Conservation (phyloP, 2,329 filamentous ascomycete species). For the Nemania sp. region DNA sequence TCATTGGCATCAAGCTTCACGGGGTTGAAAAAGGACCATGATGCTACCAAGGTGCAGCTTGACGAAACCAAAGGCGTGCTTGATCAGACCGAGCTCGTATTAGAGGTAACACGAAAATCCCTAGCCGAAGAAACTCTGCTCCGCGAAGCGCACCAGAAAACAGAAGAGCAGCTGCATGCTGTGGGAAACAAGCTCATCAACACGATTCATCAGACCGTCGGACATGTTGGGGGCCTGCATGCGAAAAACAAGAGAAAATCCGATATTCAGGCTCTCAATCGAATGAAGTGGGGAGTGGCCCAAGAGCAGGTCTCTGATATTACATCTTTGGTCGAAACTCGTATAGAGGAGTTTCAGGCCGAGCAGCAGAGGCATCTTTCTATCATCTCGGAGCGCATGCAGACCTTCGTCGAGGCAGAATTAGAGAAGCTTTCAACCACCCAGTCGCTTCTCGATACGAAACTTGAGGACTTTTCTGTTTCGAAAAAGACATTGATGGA, state of each 20-base stretch:
- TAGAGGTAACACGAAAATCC: conserved; percentile 74
- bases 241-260: conserved; percentile 87
- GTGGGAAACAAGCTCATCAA: conserved; percentile 78
- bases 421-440: conserved; percentile 71
- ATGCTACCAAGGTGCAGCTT: conserved; percentile 71
- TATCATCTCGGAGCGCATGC: conserved; percentile 72
- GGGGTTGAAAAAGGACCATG: conserved; percentile 86
- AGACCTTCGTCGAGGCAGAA: conserved; percentile 75
- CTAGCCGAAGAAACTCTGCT: conserved; percentile 80
- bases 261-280: conserved; percentile 79
- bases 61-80: conserved; percentile 81
- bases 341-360: conserved; percentile 71
- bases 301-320: conserved; percentile 76
- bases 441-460: conserved; percentile 70
- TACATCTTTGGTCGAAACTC: conserved; percentile 75
- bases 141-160: conserved; percentile 82
- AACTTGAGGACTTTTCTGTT: conserved; percentile 68
- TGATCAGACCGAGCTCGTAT: conserved; percentile 84
- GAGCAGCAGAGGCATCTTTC: conserved; percentile 75
- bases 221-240: conserved; percentile 79
- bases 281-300: conserved; percentile 76
- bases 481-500: conserved; percentile 71
- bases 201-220: conserved; percentile 76
- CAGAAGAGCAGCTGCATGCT: conserved; percentile 74
- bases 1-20: conserved; percentile 85